Conservation (phyloP, 768 basidiomycete species). For the Plicaturopsis crispa region DNA sequence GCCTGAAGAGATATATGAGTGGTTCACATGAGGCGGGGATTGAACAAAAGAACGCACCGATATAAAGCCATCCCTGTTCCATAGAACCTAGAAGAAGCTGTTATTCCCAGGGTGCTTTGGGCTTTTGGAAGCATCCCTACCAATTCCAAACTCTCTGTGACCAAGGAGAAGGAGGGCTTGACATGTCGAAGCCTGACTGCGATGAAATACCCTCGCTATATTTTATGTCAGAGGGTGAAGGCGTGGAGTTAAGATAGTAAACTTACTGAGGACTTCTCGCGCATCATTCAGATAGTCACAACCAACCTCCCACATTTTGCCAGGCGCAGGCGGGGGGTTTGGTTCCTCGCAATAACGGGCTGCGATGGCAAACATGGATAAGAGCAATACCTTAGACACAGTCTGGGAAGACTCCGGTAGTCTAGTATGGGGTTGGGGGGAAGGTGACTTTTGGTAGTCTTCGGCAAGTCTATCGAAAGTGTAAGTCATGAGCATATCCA, state of each 20-base stretch:
- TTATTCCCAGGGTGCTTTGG: not conserved
- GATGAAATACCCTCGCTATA: conserved; percentile 56
- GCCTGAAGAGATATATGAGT: conserved; percentile 23
- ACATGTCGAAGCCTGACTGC: conserved; percentile 65
- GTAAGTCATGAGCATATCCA: too few relatives aligned
- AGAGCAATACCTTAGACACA: conserved; percentile 59
- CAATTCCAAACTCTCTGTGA: conserved; percentile 81
- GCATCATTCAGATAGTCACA: conserved; percentile 58
- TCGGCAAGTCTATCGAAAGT: too few relatives aligned
- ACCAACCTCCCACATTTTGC: conserved; percentile 68
- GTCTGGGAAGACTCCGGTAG: conserved; percentile 53
- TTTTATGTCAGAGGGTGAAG: conserved; percentile 11
- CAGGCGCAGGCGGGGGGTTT: conserved; percentile 33
- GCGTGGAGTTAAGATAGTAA: not conserved
- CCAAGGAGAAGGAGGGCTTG: conserved; percentile 77
- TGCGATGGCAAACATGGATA: conserved; percentile 78
- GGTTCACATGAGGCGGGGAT: not conserved
- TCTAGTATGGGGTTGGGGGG: too few relatives aligned
- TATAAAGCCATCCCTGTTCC: conserved; percentile 83
- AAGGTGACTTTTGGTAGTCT: too few relatives aligned
- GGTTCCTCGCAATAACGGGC: conserved; percentile 57
- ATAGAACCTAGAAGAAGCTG: conserved; percentile 35
- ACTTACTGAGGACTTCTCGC: conserved; percentile 53
- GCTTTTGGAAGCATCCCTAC: conserved; percentile 22
- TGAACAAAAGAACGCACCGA: conserved; percentile 34